Conservation (phyloP, 345 rosid genomes). For the Eutrema yunnanense region DNA sequence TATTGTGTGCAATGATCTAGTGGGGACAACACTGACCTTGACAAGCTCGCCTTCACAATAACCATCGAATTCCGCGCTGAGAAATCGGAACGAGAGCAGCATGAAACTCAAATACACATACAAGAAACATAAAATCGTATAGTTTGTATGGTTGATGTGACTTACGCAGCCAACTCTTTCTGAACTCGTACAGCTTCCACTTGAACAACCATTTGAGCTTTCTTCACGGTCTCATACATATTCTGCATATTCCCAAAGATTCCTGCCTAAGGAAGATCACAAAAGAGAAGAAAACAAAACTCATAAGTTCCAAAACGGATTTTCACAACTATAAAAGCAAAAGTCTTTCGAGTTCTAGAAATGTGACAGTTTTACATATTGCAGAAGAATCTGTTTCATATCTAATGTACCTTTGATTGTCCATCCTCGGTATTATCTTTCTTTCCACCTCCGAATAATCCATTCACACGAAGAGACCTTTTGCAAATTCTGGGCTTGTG, state of each 20-base stretch:
- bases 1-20: neutral
- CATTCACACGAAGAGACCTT: conserved; percentile 48
- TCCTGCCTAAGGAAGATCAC: conserved; percentile 57
- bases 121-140: neutral
- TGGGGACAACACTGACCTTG: conserved; percentile 40
- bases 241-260: conserved; percentile 89
- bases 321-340: too few relatives aligned
- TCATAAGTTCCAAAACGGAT: conserved; percentile 1
- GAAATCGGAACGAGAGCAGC: conserved; percentile 18
- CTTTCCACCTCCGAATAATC: conserved; percentile 82
- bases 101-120: conserved; percentile 11
- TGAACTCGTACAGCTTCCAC: conserved; percentile 92
- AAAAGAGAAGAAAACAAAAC: neutral
- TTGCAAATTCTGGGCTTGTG: conserved; percentile 13
- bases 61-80: conserved; percentile 94
- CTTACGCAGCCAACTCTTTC: conserved; percentile 85
- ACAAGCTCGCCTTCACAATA: conserved; percentile 93
- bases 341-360: neutral
- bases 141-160: neutral
- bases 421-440: conserved; percentile 56
- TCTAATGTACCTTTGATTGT: conserved; percentile 57
- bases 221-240: conserved; percentile 84
- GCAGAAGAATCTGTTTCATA: neutral
- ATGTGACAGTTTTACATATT: neutral
- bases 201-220: conserved; percentile 98